phyloP scores from a whole-genome alignment of 192 early-diverging fungal species.

The Entrophospora sp. region DNA sequence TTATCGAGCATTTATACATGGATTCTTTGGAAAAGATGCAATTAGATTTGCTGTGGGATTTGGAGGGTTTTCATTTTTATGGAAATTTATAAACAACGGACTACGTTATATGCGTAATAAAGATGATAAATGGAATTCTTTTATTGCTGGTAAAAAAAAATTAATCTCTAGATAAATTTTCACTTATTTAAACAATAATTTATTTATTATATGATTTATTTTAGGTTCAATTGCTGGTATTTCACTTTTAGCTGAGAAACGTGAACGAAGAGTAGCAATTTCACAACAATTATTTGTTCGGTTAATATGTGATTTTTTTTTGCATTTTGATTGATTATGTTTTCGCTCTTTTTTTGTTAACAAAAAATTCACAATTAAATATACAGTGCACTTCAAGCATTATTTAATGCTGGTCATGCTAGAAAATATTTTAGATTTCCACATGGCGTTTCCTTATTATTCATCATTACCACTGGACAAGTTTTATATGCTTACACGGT shows the following conservation, averaged over 20 bases:
- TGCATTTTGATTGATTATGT: neutral
- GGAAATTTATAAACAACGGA: constrained; percentile 64
- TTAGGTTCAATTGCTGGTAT: constrained; percentile 45
- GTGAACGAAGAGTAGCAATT: constrained; percentile 42
- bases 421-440: constrained; percentile 45
- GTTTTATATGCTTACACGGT: constrained; percentile 53
- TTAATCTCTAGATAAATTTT: too few relatives aligned
- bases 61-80: constrained; percentile 66
- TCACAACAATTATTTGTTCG: constrained; percentile 52
- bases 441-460: constrained; percentile 47
- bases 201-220: neutral
- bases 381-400: constrained; percentile 42
- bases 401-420: constrained; percentile 46
- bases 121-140: constrained; percentile 47
- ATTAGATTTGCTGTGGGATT: constrained; percentile 67
- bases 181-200: too few relatives aligned
- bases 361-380: too few relatives aligned
- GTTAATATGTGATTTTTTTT: constrained; percentile 25
- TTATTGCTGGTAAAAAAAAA: constrained; percentile 45
- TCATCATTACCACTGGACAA: constrained; percentile 44
- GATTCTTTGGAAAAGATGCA: constrained; percentile 50
- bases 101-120: constrained; percentile 40
- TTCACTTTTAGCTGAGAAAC: constrained; percentile 44
- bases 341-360: too few relatives aligned
- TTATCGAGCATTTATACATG: constrained; percentile 3